phyloP scores from a whole-genome alignment of 148 eudicot species.

The Polygonum aviculare region DNA sequence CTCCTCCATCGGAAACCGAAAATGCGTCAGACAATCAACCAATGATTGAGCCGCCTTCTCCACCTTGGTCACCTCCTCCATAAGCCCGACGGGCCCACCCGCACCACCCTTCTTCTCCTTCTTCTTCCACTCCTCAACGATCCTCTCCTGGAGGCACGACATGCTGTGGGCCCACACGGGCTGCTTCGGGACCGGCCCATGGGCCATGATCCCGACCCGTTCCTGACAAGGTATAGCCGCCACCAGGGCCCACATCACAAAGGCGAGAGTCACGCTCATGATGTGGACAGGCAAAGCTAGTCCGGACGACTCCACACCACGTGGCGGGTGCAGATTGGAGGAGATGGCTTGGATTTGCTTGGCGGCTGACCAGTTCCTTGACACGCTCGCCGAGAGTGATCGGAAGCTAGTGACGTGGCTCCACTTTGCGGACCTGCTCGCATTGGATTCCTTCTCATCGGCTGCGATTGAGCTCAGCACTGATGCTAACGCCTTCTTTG shows the following conservation, averaged over 20 bases:
- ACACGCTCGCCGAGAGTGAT: constrained; percentile 60
- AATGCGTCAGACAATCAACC: constrained; percentile 42
- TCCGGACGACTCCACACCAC: constrained; percentile 57
- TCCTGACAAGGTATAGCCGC: constrained; percentile 88
- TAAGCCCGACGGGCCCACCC: constrained; percentile 31
- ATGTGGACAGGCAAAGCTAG: constrained; percentile 53
- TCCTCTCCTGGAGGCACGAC: constrained; percentile 61
- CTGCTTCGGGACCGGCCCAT: constrained; percentile 55
- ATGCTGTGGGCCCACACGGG: constrained; percentile 57
- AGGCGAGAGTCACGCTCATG: constrained; percentile 54
- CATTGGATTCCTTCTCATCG: constrained; percentile 52
- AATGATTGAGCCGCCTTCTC: constrained; percentile 44
- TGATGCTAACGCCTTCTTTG: constrained; percentile 50
- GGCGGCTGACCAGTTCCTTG: constrained; percentile 82
- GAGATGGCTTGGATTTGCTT: constrained; percentile 74
- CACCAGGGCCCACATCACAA: constrained; percentile 81
- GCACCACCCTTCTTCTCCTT: constrained; percentile 71
- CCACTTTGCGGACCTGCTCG: constrained; percentile 30
- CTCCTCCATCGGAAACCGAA: constrained; percentile 61
- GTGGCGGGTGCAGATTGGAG: constrained; percentile 58
- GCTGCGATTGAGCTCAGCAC: constrained; percentile 44
- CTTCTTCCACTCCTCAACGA: constrained; percentile 85
- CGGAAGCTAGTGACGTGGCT: constrained; percentile 36
- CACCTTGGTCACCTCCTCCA: constrained; percentile 63
- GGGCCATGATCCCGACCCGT: constrained; percentile 55